These are phyloP conservation scores for Mollisia scopiformis DNA, from an alignment of 2,329 filamentous ascomycete genomes.

Conservation along the genomic window DNA sequence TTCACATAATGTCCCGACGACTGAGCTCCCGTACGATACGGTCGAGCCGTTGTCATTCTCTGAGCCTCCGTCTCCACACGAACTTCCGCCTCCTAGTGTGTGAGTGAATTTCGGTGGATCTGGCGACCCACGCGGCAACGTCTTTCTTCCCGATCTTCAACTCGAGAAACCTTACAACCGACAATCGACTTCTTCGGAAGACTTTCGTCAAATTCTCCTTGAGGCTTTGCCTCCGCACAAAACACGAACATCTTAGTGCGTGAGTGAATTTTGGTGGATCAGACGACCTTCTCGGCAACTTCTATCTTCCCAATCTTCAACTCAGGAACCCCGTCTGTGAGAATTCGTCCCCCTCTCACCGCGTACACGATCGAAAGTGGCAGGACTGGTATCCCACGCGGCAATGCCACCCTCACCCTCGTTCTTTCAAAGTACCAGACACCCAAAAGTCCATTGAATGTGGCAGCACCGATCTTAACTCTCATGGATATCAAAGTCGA, in stretches of 20 bases:
- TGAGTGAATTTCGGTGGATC: neutral
- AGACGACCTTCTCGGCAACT: neutral
- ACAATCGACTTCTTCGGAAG: neutral
- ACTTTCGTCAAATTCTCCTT: neutral
- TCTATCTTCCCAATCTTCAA: neutral
- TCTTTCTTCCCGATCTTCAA: neutral
- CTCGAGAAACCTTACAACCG: neutral
- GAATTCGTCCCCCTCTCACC: neutral
- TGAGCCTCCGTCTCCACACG: neutral
- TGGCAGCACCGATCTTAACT: neutral
- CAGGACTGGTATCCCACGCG: neutral
- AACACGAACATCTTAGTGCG: neutral
- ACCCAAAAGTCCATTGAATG: neutral
- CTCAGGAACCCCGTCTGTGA: neutral
- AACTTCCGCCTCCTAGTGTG: neutral
- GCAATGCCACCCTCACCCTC: neutral
- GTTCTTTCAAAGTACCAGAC: neutral
- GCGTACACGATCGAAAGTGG: neutral
- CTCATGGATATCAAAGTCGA: neutral
- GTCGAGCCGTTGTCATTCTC: neutral
- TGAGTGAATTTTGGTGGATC: neutral
- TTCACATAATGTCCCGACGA: neutral
- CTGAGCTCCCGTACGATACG: neutral
- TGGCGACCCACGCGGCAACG: neutral
- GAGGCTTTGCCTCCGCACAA: neutral